Conservation (phyloP, 352 stramenopile genomes). For the Phytophthora fragariae region DNA sequence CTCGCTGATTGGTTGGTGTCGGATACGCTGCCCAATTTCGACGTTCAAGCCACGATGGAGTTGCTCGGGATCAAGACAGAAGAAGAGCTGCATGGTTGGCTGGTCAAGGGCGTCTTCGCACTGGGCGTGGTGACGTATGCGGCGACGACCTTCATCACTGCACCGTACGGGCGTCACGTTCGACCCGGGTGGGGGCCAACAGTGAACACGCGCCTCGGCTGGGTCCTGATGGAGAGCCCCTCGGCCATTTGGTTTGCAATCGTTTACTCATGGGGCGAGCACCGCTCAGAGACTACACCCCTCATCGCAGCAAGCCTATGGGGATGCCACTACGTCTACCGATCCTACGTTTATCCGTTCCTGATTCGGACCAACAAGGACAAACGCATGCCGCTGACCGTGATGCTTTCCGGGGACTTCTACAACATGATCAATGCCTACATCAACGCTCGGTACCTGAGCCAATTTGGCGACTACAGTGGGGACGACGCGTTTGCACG, state of each 20-base stretch:
- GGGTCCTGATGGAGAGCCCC: conserved; percentile 77
- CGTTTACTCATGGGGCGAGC: conserved; percentile 54
- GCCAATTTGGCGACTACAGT: conserved; percentile 64
- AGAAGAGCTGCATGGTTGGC: conserved; percentile 60
- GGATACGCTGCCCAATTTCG: background rate
- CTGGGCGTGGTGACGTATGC: conserved; percentile 61
- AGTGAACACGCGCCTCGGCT: conserved; percentile 63
- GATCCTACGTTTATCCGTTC: conserved; percentile 75
- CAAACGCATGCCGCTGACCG: conserved; percentile 70
- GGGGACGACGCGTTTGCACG: conserved; percentile 41
- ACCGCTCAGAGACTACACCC: conserved; percentile 47
- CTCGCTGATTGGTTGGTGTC: conserved; percentile 15
- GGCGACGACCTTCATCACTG: conserved; percentile 61
- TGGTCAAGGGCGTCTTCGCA: conserved; percentile 60
- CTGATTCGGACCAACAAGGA: conserved; percentile 58
- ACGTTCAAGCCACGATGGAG: conserved; percentile 7
- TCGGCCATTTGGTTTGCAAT: conserved; percentile 70
- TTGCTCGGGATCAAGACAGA: conserved; percentile 45
- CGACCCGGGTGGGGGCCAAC: conserved; percentile 66
- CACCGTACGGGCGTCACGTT: conserved; percentile 68
- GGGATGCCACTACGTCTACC: conserved; percentile 75
- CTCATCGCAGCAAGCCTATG: conserved; percentile 64
- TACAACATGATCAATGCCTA: conserved; percentile 83
- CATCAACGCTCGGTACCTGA: conserved; percentile 74
- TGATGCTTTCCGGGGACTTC: conserved; percentile 59